Base-by-base conservation (phyloP, 495 filamentous ascomycete species). In the Lindgomyces ingoldianus region DNA sequence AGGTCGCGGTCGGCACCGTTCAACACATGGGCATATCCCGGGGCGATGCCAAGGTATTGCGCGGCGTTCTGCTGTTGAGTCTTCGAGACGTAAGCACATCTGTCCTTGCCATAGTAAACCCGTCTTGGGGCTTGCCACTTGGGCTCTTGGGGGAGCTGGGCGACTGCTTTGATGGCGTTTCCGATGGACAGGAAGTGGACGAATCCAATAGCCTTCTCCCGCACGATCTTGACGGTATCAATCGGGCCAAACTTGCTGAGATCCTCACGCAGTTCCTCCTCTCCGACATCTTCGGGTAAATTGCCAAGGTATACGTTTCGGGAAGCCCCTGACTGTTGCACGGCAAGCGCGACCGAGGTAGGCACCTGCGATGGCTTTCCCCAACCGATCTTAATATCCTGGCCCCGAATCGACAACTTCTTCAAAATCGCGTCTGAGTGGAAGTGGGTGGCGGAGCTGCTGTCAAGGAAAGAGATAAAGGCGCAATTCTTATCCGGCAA, bases 301-400 rank as follows among this genome's bases (percentile, higher is more conserved):
- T 96, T 98, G 29, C 94, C 94, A 27, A 98, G 84, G 72, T 98
- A 98, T 26, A 98, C 94, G 74, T 98, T 98, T 60, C 94, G 86
- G n/a, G 95, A 98, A 16, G 94, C 94, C 29, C 93, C 93, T 2
- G 91, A 96, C 77, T 98, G 94, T 76, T 98, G 94, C 24, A 98
- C 94, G 19, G 95, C 91, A 55, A 98, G 81, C 14, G 93, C 91
- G 47, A 98, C 94, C 19, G 95, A 98, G 1, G 94, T 97, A 2
- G 94, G 94, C 3, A 98, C 95, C 79, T 96, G 95, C 10, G 95
- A 97, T 12, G 94, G 93, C 75, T 98, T 98, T 26, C 94, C 94
- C 94, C 94, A 98, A 66, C 94, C 94, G 68, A 98, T 89, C 83
- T 98, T 98, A 82, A 98, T 96, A 76, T 98, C 94, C 76, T 98